A percentile compares a stretch with the other conserved stretches of the same genome.
phyloP scores from a whole-genome alignment of 768 basidiomycete species.

The Phylloporus rhodoxanthus region DNA sequence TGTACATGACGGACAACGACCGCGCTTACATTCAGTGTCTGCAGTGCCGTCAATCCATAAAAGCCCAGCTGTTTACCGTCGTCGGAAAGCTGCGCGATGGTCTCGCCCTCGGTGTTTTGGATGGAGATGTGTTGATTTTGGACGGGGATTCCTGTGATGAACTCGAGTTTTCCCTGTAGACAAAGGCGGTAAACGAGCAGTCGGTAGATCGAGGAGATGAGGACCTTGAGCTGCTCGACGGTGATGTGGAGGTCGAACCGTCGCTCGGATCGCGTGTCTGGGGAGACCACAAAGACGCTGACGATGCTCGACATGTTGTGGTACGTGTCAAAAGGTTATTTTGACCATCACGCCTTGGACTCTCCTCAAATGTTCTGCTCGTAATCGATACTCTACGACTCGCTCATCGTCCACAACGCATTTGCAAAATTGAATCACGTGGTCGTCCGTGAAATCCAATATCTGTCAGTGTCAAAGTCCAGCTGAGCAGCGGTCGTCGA shows the following conservation, averaged over 20 bases:
- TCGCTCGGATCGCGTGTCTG: slow-evolving; percentile 87
- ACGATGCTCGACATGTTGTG: slow-evolving; percentile 41
- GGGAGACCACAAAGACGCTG: slow-evolving; percentile 75
- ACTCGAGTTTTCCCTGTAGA: slow-evolving; percentile 69
- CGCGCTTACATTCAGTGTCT: slow-evolving; percentile 67
- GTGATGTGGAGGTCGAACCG: slow-evolving; percentile 72
- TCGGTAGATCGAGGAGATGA: slow-evolving; percentile 2
- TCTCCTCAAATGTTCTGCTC: no score
- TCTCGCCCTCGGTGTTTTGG: slow-evolving; percentile 47
- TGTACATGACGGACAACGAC: background rate
- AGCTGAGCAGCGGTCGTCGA: background rate
- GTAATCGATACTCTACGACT: no score
- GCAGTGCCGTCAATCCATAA: slow-evolving; percentile 70
- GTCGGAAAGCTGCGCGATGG: slow-evolving; percentile 56
- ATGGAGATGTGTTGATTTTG: slow-evolving; percentile 66
- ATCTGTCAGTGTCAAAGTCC: slow-evolving; percentile 5
- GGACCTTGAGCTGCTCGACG: slow-evolving; percentile 78
- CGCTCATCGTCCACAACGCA: no score
- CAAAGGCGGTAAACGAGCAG: background rate
- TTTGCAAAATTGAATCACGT: slow-evolving; percentile 3
- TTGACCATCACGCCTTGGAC: no score
- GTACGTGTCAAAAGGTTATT: background rate
- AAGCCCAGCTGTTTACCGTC: slow-evolving; percentile 63
- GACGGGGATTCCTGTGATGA: slow-evolving; percentile 84
- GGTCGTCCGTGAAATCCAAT: background rate